A percentile compares a stretch with the other conserved stretches of the same genome.
phyloP scores from a whole-genome alignment of 148 eudicot genomes.

The Persicaria maculosa region DNA sequence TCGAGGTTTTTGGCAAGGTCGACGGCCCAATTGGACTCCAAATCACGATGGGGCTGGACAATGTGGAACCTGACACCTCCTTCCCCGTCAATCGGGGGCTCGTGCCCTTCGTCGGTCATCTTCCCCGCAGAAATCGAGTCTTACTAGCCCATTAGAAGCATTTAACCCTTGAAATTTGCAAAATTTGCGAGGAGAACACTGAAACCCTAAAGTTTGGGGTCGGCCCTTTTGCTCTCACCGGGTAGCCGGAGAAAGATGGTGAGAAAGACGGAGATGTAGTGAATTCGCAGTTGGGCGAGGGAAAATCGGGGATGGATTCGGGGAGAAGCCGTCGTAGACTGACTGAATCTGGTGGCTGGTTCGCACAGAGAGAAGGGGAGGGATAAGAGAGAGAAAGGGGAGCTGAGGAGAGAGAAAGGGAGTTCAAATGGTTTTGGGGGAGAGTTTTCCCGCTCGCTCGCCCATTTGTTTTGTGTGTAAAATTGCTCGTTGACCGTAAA shows the following conservation, averaged over 20 bases:
- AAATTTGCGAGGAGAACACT: background rate
- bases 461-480: no score
- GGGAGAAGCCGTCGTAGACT: background rate
- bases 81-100: conserved; percentile 10
- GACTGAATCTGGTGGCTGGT: conserved; percentile 7
- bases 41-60: conserved; percentile 74
- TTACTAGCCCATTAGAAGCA: background rate
- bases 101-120: conserved; percentile 17
- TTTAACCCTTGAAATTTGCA: background rate
- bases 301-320: background rate
- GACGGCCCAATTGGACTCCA: conserved; percentile 77
- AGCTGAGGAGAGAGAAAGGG: background rate
- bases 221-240: background rate
- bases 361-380: background rate
- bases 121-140: background rate
- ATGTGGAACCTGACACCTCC: conserved; percentile 27
- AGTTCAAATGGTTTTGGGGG: background rate
- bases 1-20: conserved; percentile 80
- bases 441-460: background rate
- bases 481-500: no score
- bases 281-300: background rate
- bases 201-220: conserved; percentile 2
- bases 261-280: background rate
- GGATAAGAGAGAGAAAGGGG: background rate
- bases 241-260: background rate